Evolutionary conservation across 2,329 filamentous ascomycete species (phyloP).

Genomic region (Sporothrix curviconia): DNA sequence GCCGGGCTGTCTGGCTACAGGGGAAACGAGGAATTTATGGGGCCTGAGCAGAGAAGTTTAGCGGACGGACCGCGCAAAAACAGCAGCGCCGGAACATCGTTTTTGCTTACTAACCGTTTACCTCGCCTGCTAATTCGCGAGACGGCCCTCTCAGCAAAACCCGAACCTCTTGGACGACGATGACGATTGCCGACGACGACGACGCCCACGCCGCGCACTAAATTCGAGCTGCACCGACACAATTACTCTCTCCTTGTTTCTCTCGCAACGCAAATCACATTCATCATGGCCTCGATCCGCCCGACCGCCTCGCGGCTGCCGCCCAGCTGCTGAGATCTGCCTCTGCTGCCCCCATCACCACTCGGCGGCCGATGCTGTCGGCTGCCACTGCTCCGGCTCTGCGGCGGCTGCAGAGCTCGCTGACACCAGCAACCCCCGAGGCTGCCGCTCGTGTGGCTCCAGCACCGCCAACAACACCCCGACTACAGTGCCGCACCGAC

Average conservation of each 20-base stretch:
- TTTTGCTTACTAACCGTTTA: slow-evolving; percentile 18
- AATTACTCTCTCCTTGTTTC: background rate
- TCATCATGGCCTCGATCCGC: slow-evolving; percentile 59
- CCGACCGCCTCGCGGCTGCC: slow-evolving; percentile 45
- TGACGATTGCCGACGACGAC: background rate
- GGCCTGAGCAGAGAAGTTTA: background rate
- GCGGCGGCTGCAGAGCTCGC: slow-evolving; percentile 49
- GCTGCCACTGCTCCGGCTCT: slow-evolving; percentile 36
- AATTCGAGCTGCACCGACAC: background rate
- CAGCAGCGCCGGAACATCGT: slow-evolving; percentile 16
- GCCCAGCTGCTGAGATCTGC: slow-evolving; percentile 46
- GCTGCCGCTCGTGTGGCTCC: slow-evolving; percentile 29
- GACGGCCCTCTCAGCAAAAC: slow-evolving; percentile 1
- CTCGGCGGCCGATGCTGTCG: slow-evolving; percentile 25
- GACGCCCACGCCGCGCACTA: background rate
- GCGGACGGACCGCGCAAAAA: slow-evolving; percentile 10
- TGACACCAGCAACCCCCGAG: slow-evolving; percentile 36
- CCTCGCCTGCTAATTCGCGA: slow-evolving; percentile 19
- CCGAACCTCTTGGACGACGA: slow-evolving; percentile 1
- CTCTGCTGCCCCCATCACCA: slow-evolving; percentile 15
- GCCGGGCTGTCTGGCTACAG: too few relatives aligned
- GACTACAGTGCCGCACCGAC: slow-evolving; percentile 76
- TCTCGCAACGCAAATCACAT: background rate
- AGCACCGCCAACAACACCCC: slow-evolving; percentile 55
- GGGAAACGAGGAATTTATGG: background rate